Conservation (phyloP, 768 basidiomycete species). For the Rubroboletus satanas region DNA sequence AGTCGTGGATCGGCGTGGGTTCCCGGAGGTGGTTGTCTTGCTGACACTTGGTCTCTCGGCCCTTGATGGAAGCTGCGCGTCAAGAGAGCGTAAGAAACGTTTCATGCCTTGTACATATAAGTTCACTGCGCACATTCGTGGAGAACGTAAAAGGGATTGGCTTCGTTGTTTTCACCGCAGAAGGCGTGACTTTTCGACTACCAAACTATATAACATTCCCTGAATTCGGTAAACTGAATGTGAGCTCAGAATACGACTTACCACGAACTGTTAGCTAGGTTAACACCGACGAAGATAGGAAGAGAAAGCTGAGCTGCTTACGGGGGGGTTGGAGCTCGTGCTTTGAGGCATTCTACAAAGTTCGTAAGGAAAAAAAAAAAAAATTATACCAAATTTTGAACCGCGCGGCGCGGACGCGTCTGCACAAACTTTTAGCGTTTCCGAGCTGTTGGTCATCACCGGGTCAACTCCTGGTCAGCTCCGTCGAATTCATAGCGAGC, state of each 20-base stretch:
- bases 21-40: neutral
- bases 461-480: too few species aligned
- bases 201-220: conserved; percentile 3
- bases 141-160: conserved; percentile 7
- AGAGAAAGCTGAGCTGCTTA: neutral
- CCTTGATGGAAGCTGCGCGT: neutral
- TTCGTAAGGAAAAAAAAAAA: neutral
- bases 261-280: conserved; percentile 2
- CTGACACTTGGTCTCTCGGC: neutral
- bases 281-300: neutral
- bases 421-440: too few species aligned
- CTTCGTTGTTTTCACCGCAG: neutral
- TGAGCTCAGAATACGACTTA: neutral
- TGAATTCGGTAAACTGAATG: neutral
- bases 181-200: neutral
- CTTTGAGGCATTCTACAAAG: neutral
- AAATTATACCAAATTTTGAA: too few species aligned
- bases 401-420: too few species aligned
- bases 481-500: too few species aligned
- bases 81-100: neutral
- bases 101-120: neutral
- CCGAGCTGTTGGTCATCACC: too few species aligned
- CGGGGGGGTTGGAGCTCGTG: neutral
- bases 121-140: neutral
- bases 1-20: neutral